phyloP scores from a whole-genome alignment of 2,329 filamentous ascomycete genomes.

The Zymoseptoria brevis region DNA sequence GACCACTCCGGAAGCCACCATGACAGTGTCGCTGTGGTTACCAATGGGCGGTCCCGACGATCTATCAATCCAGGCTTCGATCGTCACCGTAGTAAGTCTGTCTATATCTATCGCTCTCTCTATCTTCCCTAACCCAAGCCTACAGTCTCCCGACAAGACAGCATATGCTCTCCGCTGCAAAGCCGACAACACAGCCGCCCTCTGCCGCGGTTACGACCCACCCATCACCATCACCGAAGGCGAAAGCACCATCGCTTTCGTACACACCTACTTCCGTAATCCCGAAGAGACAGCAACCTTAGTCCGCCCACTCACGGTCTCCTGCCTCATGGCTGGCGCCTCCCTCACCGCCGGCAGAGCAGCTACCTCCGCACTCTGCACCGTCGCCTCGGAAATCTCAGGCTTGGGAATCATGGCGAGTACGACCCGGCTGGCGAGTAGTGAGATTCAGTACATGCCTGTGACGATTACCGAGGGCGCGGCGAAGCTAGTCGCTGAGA shows the following conservation, averaged over 20 bases:
- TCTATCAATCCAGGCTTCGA: conserved; percentile 11
- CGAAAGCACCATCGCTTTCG: conserved; percentile 20
- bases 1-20: neutral
- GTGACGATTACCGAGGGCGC: conserved; percentile 24
- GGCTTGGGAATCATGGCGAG: conserved; percentile 21
- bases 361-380: conserved; percentile 20
- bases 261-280: conserved; percentile 11
- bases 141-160: conserved; percentile 17
- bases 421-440: conserved; percentile 23
- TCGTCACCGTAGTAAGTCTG: conserved; percentile 14
- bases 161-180: conserved; percentile 23
- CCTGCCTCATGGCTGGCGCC: conserved; percentile 22
- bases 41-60: conserved; percentile 15
- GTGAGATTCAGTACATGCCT: conserved; percentile 21
- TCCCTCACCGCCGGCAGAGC: conserved; percentile 12
- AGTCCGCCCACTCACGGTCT: conserved; percentile 11
- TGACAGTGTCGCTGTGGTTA: conserved; percentile 12
- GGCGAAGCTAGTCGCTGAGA: conserved; percentile 15
- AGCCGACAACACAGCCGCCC: conserved; percentile 8
- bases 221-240: conserved; percentile 26
- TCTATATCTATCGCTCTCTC: no score
- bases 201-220: conserved; percentile 16
- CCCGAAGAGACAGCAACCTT: conserved; percentile 3
- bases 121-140: neutral
- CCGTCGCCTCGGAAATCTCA: conserved; percentile 13